Base-by-base conservation (phyloP, 257 asterid species). In the Solanum lycopersicoides region DNA sequence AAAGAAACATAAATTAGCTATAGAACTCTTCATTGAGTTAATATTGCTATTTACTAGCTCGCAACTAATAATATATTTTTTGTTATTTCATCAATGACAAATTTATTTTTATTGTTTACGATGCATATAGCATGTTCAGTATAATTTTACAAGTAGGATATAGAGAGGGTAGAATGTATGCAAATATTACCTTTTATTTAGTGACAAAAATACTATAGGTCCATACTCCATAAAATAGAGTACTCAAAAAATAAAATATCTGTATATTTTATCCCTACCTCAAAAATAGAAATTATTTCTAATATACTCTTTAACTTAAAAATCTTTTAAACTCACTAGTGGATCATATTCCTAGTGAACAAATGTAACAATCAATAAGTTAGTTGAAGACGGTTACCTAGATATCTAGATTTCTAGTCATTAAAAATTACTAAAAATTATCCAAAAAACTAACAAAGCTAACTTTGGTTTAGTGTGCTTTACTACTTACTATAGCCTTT, bases 351-450 rank as follows among this genome's bases (percentile, higher is more conserved):
- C 11, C 42, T 45, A 15, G 66, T 45, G 60, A 42, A 16, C 84
- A 45, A 45, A 80, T 47, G 42, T 28, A 28, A 15, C 41, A 44
- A 79, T 79, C 65, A 77, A 74, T 12, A 35, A 25, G 87, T 89
- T 86, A 21, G 91, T 93, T 92, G 93, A 86, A 91, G 89, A 90
- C 86, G 87, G 94, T 91, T 91, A 89, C 90, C 93, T 88, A 89
- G 87, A 88, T 87, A 89, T 91, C 65, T 83, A 89, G 86, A 88
- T 90, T 77, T 86, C 89, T 71, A 45, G 37, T 85, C 28, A 65
- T 44, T 42, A 66, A 75, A 44, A 21, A 42, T 25, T 65, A 84
- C 15, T 15, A 15, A 14, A 47, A 37, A 37, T 37, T 5, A 37
- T 66, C 73, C 76, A 83, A 23, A 14, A n/a, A n/a, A 45, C 39